Evolutionary conservation across 805 yeast species (phyloP), one percentile per base, ranked within the genome.

Genomic region (Metschnikowia drakensbergensis): DNA sequence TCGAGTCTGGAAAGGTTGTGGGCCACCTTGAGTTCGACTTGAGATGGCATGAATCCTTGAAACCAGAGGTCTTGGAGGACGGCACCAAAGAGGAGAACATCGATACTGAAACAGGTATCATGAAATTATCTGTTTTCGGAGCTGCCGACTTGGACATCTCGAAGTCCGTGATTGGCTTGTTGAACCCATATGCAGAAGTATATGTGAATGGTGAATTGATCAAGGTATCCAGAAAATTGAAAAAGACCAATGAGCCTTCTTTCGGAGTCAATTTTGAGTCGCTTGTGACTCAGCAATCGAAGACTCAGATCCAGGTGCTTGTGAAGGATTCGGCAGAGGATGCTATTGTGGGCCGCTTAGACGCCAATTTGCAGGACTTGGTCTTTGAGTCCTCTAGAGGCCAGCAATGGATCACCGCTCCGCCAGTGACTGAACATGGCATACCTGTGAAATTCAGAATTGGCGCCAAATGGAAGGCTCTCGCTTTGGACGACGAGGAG

Each of bases 31-130:
- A 79, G 50, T 83, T 82, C 58, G 87, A 85, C 65, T 55, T 66
- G 43, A 67, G 69, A 49, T 80, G 79, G 72, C 72, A 68, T 64
- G 81, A 82, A 22, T 71, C 75, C 17, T 58, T 77, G 46, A 68
- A 69, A 41, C 76, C 79, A 27, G 62, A 67, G 41, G 64, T 61
- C 7, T 67, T 76, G 57, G 76, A 69, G 26, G 81, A 78, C 55
- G 83, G 82, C 34, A 65, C 75, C 3, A 74, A 70, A 53, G 77
- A 72, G 52, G 70, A 70, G 25, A 67, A 72, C 31, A 79, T 80
- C 8, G 84, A 81, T 46, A 66, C 83, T n/a, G 89, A 85, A 57
- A 80, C 82, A 45, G 95, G 94, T 72, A 82, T 87, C 49, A 69
- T 85, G 66, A 86, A 84, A 58, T 58, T 86, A 35, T 74, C 75